phyloP scores from a whole-genome alignment of 2,329 filamentous ascomycete species.

The Aspergillus awamori region DNA sequence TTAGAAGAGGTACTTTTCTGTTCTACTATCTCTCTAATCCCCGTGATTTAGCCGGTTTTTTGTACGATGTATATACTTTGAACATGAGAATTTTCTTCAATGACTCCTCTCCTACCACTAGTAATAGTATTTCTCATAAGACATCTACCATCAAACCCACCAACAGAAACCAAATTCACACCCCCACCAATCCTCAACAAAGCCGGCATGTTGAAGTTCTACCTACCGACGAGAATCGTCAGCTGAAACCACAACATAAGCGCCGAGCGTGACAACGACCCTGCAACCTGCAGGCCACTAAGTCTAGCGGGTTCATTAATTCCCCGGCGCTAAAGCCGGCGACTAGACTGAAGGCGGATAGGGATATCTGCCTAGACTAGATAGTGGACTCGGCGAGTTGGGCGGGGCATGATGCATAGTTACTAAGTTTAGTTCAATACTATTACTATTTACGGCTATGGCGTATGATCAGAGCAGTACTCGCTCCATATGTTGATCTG shows the following conservation, averaged over 20 bases:
- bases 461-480: neutral
- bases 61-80: conserved; percentile 2
- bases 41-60: conserved; percentile 3
- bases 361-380: neutral
- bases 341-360: conserved; percentile 5
- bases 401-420: neutral
- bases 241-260: neutral
- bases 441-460: too few species aligned
- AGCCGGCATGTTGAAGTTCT: neutral
- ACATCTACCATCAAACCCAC: too few species aligned
- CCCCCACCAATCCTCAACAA: neutral
- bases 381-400: neutral
- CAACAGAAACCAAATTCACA: neutral
- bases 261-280: neutral
- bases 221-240: too few species aligned
- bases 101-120: too few species aligned
- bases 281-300: neutral
- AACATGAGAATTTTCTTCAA: neutral
- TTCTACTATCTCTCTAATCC: neutral
- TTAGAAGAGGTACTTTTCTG: neutral
- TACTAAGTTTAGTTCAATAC: too few species aligned
- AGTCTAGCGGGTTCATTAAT: neutral
- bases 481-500: neutral
- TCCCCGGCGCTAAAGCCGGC: conserved; percentile 2
- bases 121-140: too few species aligned